Percentiles rank a stretch among this genome's conserved stretches.
Evolutionary conservation across 768 basidiomycete species (phyloP).

Genomic region (Trametes elegans): DNA sequence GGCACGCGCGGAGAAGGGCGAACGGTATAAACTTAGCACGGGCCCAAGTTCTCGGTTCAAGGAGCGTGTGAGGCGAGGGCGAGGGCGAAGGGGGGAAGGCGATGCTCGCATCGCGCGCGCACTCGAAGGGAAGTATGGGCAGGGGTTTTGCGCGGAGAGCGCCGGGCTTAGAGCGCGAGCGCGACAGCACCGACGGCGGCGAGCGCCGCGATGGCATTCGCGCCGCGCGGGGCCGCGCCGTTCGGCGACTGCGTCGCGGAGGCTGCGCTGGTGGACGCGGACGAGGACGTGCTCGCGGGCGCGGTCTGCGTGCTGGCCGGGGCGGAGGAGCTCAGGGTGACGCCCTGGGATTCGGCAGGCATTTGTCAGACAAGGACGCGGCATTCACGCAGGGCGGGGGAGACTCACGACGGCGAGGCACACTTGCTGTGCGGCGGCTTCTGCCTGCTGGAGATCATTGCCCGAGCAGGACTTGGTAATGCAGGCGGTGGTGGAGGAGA

Average conservation of each 20-base stretch:
- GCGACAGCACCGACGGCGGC: conserved; percentile 45
- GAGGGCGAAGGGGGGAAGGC: neutral
- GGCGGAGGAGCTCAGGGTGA: conserved; percentile 42
- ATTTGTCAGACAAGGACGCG: no score
- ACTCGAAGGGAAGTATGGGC: neutral
- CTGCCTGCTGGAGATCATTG: conserved; percentile 24
- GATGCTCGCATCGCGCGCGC: neutral
- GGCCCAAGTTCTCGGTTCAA: conserved; percentile 8
- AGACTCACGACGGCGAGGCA: conserved; percentile 29
- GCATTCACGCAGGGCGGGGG: no score
- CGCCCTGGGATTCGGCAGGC: conserved; percentile 41
- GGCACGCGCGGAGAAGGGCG: conserved; percentile 1
- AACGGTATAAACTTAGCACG: conserved; percentile 18
- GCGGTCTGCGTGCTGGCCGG: conserved; percentile 23
- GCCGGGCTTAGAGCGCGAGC: conserved; percentile 39
- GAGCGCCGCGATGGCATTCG: conserved; percentile 39
- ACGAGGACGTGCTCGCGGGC: conserved; percentile 5
- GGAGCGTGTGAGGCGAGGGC: neutral
- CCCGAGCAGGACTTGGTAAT: conserved; percentile 27
- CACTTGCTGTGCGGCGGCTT: conserved; percentile 24
- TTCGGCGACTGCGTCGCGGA: conserved; percentile 12
- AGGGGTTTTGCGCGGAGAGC: neutral
- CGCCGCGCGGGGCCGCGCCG: conserved; percentile 29
- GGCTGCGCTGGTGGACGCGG: neutral
- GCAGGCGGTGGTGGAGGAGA: conserved; percentile 30